These are phyloP conservation scores for Parastagonospora nodorum DNA, from an alignment of 2,329 filamentous ascomycete species.

Conservation along the genomic window DNA sequence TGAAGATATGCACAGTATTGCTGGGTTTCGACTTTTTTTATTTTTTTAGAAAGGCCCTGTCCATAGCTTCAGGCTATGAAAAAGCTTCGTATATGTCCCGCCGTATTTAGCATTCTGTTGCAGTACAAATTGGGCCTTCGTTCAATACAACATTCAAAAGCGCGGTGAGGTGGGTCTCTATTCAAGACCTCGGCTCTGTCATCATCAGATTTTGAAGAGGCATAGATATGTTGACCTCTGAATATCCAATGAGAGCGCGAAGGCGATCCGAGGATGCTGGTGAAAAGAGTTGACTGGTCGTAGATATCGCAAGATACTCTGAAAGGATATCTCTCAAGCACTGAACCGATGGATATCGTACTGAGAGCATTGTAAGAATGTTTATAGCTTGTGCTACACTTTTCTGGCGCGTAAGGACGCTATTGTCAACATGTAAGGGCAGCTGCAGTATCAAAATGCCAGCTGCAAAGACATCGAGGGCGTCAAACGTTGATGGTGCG, in stretches of 20 bases:
- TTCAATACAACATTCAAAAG: too few relatives aligned
- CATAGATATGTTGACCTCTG: constrained; percentile 1
- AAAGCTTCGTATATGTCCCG: too few relatives aligned
- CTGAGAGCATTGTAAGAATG: constrained; percentile 3
- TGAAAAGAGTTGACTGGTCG: background rate
- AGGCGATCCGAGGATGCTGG: background rate
- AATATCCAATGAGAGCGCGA: background rate
- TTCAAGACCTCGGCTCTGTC: too few relatives aligned
- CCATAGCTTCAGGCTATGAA: too few relatives aligned
- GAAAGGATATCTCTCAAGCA: constrained; percentile 1
- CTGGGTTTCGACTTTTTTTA: too few relatives aligned
- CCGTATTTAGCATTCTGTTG: too few relatives aligned
- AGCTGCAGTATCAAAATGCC: background rate
- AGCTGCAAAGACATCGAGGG: constrained; percentile 5
- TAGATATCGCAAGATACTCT: background rate
- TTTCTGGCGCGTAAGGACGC: background rate
- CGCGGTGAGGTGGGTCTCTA: too few relatives aligned
- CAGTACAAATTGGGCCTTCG: too few relatives aligned
- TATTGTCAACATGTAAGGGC: too few relatives aligned
- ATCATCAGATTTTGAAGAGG: background rate
- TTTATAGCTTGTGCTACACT: background rate
- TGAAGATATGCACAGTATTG: too few relatives aligned
- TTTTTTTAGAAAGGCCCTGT: too few relatives aligned
- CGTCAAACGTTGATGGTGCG: constrained; percentile 1
- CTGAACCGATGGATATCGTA: constrained; percentile 1